Evolutionary conservation across 2,329 filamentous ascomycete species (phyloP).

Genomic region (Diplodia seriata): DNA sequence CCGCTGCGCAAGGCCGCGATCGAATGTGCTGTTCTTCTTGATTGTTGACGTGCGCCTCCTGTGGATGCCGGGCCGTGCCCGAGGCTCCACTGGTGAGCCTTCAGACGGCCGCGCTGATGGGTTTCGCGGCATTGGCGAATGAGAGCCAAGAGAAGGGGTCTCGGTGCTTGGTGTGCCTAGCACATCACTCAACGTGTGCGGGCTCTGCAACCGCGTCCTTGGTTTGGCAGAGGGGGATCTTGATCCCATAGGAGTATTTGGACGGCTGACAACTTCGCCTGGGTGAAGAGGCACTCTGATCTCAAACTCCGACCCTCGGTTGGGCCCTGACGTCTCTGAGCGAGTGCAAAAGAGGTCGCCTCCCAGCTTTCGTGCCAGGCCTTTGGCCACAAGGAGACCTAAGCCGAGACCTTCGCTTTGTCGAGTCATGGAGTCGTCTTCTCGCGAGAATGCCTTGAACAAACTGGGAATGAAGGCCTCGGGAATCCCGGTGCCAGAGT

Average conservation of each 20-base stretch:
- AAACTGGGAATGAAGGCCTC: slow-evolving; percentile 69
- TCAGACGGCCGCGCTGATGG: slow-evolving; percentile 40
- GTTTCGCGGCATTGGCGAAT: slow-evolving; percentile 16
- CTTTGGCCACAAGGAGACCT: slow-evolving; percentile 75
- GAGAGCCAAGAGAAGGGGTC: slow-evolving; percentile 35
- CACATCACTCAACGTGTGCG: slow-evolving; percentile 16
- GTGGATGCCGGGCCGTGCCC: slow-evolving; percentile 14
- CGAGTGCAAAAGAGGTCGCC: slow-evolving; percentile 70
- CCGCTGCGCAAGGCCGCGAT: slow-evolving; percentile 64
- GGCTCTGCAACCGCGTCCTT: slow-evolving; percentile 32
- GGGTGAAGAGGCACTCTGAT: slow-evolving; percentile 68
- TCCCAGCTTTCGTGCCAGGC: slow-evolving; percentile 70
- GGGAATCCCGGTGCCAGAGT: slow-evolving; percentile 73
- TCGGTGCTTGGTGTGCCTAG: slow-evolving; percentile 10
- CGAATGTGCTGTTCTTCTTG: slow-evolving; percentile 49
- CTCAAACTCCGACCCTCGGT: slow-evolving; percentile 71
- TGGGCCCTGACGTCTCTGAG: slow-evolving; percentile 66
- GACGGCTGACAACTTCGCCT: slow-evolving; percentile 47
- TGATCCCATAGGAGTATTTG: slow-evolving; percentile 19
- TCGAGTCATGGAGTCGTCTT: slow-evolving; percentile 71
- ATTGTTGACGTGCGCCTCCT: slow-evolving; percentile 29
- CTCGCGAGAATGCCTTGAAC: slow-evolving; percentile 73
- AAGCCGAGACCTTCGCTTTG: slow-evolving; percentile 72
- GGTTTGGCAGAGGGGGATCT: slow-evolving; percentile 22
- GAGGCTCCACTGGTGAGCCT: slow-evolving; percentile 31